Evolutionary conservation across 352 stramenopile species (phyloP).

Genomic region (Pythium scleroteichum): DNA sequence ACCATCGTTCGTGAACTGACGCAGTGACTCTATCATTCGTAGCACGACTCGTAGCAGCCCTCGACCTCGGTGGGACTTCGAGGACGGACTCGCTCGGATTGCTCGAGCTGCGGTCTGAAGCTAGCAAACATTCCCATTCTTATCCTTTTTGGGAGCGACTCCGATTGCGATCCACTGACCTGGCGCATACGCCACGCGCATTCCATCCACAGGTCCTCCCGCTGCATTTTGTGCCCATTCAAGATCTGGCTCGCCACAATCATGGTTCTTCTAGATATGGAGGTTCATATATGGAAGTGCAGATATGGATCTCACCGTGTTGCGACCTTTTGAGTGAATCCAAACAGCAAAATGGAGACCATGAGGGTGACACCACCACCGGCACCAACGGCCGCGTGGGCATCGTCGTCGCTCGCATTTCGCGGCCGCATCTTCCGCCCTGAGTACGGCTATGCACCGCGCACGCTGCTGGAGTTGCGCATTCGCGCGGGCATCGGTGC

Average conservation of each 20-base stretch:
- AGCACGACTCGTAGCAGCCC: neutral
- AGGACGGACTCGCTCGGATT: neutral
- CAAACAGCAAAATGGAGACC: no score
- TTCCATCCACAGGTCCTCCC: conserved; percentile 6
- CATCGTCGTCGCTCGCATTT: conserved; percentile 14
- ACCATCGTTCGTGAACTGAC: neutral
- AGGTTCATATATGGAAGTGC: no score
- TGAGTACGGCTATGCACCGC: conserved; percentile 22
- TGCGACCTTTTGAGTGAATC: no score
- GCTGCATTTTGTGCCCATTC: neutral
- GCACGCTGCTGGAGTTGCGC: conserved; percentile 36
- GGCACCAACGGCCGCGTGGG: neutral
- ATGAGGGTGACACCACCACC: neutral
- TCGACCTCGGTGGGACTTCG: neutral
- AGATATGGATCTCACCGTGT: no score
- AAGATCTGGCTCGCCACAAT: neutral
- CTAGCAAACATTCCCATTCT: neutral
- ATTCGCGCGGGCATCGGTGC: conserved; percentile 34
- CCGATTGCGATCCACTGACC: neutral
- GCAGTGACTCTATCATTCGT: conserved; percentile 9
- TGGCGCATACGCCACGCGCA: conserved; percentile 16
- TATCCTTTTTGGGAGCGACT: no score
- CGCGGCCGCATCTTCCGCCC: conserved; percentile 23
- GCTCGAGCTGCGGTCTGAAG: conserved; percentile 1
- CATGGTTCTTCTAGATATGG: neutral